Evolutionary conservation across 2,329 filamentous ascomycete species (phyloP).

Genomic region (Xylaria polymorpha): DNA sequence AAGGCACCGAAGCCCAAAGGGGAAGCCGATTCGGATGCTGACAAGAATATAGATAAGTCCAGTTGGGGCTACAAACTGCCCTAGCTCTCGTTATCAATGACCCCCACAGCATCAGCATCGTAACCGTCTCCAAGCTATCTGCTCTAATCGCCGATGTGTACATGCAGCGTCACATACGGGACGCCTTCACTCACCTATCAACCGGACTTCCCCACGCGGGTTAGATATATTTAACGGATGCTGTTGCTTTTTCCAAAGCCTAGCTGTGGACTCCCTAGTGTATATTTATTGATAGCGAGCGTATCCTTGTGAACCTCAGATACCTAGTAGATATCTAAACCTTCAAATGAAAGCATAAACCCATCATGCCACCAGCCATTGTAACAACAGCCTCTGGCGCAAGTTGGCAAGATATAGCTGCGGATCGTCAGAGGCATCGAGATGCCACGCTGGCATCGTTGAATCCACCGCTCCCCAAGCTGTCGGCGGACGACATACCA

Average conservation of each 20-base stretch:
- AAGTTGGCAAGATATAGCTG: constrained; percentile 61
- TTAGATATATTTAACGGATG: not conserved
- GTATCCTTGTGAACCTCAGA: not conserved
- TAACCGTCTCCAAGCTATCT: not conserved
- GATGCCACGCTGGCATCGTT: constrained; percentile 58
- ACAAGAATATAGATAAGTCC: not conserved
- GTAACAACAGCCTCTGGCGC: constrained; percentile 48
- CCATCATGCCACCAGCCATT: constrained; percentile 38
- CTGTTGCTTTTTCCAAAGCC: not conserved
- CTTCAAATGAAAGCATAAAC: not conserved
- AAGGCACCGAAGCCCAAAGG: not conserved
- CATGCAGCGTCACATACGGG: constrained; percentile 8
- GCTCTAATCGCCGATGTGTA: not conserved
- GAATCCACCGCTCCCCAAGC: constrained; percentile 53
- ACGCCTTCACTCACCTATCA: not conserved
- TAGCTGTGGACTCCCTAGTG: not conserved
- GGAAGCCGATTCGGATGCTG: not conserved
- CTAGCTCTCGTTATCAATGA: constrained; percentile 27
- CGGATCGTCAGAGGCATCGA: constrained; percentile 58
- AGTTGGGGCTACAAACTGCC: not conserved
- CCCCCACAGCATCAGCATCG: constrained; percentile 28
- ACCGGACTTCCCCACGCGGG: constrained; percentile 21
- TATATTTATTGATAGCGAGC: not conserved
- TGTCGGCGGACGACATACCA: constrained; percentile 49
- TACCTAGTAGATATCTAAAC: not conserved